Evolutionary conservation across 2,329 filamentous ascomycete genomes (phyloP).

Genomic region (Colletotrichum sidae): DNA sequence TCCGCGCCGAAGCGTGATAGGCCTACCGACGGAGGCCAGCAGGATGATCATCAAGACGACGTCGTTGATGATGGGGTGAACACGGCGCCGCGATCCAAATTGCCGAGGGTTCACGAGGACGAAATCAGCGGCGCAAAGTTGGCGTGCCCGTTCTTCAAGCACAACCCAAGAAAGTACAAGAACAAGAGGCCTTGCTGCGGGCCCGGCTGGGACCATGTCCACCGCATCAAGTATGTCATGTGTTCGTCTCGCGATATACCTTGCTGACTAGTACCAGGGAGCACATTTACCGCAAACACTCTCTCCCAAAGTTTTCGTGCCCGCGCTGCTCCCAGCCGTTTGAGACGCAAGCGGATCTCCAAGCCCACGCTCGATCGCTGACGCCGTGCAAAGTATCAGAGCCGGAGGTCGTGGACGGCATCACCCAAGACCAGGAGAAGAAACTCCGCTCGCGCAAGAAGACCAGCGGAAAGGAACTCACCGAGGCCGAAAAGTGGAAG

Average conservation of each 20-base stretch:
- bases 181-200: constrained; percentile 50
- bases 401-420: constrained; percentile 48
- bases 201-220: constrained; percentile 51
- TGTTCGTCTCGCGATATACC: accelerated
- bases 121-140: constrained; percentile 34
- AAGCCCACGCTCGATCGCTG: constrained; percentile 45
- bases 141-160: constrained; percentile 55
- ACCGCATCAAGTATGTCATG: constrained; percentile 50
- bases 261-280: constrained; percentile 41
- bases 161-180: constrained; percentile 49
- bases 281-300: constrained; percentile 53
- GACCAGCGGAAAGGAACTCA: constrained; percentile 44
- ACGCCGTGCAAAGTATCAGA: constrained; percentile 41
- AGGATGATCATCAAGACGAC: neutral
- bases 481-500: constrained; percentile 52
- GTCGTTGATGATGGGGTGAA: neutral
- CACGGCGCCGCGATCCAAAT: constrained; percentile 12
- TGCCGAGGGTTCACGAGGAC: constrained; percentile 26
- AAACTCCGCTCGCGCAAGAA: constrained; percentile 48
- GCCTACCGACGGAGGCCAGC: neutral
- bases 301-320: constrained; percentile 45
- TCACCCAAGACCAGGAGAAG: constrained; percentile 50
- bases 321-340: constrained; percentile 51
- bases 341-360: constrained; percentile 45
- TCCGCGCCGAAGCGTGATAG: constrained; percentile 6